These are phyloP conservation scores for Jacaranda mimosifolia DNA, from an alignment of 257 asterid genomes.

Conservation along the genomic window DNA sequence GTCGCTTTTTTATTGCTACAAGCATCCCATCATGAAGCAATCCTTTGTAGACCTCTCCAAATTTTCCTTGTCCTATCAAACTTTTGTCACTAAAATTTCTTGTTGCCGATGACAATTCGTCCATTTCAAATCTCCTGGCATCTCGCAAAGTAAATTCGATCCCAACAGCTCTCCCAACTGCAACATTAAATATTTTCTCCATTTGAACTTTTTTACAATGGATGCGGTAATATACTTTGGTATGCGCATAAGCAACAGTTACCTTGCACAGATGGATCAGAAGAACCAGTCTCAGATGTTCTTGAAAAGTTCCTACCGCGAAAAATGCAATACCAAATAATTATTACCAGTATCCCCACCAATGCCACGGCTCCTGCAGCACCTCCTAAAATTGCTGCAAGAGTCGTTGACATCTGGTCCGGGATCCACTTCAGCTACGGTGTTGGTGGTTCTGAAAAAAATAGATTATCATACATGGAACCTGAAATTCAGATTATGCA, in stretches of 20 bases:
- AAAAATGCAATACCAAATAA: conserved; percentile 65
- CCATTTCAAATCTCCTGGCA: conserved; percentile 75
- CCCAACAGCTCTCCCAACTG: conserved; percentile 70
- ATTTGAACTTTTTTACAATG: conserved; percentile 13
- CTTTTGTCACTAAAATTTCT: conserved; percentile 70
- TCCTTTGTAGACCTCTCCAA: conserved; percentile 94
- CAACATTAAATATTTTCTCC: conserved; percentile 35
- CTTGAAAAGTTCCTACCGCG: conserved; percentile 60
- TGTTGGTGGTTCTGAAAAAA: conserved; percentile 36
- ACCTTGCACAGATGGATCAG: conserved; percentile 87
- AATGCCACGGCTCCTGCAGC: conserved; percentile 99
- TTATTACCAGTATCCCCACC: conserved; percentile 58
- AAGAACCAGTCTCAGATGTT: conserved; percentile 85
- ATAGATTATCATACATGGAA: conserved; percentile 54
- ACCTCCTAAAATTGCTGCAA: conserved; percentile 94
- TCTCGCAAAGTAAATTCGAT: conserved; percentile 68
- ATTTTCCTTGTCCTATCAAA: conserved; percentile 88
- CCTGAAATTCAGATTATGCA: conserved; percentile 51
- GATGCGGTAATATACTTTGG: conserved; percentile 15
- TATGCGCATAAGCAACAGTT: conserved; percentile 9
- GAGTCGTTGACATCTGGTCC: conserved; percentile 90
- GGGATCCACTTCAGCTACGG: conserved; percentile 65
- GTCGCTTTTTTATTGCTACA: conserved; percentile 82
- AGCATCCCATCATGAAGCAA: conserved; percentile 90
- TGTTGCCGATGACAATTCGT: conserved; percentile 79